These are phyloP conservation scores for Begonia fuchsioides DNA, from an alignment of 306 rosid species.

Conservation along the genomic window DNA sequence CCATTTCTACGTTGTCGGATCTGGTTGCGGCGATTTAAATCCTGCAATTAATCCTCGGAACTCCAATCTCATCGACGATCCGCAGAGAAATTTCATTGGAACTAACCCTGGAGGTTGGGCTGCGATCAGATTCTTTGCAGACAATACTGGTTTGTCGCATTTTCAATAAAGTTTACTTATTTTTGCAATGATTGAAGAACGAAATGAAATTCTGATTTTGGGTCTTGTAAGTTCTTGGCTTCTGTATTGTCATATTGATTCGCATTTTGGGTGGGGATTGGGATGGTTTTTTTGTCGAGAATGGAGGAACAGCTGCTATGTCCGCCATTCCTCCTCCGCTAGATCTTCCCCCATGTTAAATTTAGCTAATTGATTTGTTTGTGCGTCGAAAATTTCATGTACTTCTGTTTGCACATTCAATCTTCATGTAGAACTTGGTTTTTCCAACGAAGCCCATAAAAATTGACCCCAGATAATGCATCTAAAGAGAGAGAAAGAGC, in stretches of 20 bases:
- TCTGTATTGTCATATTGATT: conserved; percentile 82
- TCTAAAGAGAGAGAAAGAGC: no score
- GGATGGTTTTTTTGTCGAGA: conserved; percentile 71
- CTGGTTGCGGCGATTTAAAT: conserved; percentile 83
- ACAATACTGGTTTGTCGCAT: conserved; percentile 55
- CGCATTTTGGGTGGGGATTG: conserved; percentile 63
- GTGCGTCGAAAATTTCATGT: no score
- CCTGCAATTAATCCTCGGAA: conserved; percentile 50
- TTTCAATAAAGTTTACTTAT: no score
- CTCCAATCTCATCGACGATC: conserved; percentile 71
- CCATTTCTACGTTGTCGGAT: conserved; percentile 75
- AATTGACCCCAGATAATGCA: no score
- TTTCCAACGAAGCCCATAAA: no score
- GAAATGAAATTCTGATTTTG: no score
- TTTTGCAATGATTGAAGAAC: no score
- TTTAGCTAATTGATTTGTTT: no score
- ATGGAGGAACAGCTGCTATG: conserved; percentile 56
- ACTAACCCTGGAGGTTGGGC: conserved; percentile 97
- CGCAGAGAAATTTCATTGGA: conserved; percentile 70
- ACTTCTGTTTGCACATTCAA: no score
- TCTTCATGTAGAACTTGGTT: no score
- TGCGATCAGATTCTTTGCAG: conserved; percentile 78
- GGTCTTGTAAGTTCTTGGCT: conserved; percentile 60
- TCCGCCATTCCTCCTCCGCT: conserved; percentile 88
- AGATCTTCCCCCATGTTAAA: conserved; percentile 72